Evolutionary conservation across 768 basidiomycete species (phyloP).

Genomic region (Tricholoma matsutake): DNA sequence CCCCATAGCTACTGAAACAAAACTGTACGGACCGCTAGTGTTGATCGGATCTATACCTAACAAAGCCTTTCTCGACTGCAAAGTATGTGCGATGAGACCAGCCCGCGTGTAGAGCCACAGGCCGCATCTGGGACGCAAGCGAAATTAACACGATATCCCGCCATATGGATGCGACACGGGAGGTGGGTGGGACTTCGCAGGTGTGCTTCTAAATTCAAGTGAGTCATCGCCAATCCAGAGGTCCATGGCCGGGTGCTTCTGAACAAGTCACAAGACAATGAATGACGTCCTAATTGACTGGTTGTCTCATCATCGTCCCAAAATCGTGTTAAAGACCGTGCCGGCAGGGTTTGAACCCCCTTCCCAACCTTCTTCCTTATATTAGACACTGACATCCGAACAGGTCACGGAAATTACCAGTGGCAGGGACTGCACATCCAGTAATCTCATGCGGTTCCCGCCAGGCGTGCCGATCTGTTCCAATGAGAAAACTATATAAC

Average conservation of each 20-base stretch:
- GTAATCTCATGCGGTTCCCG: constrained; percentile 15
- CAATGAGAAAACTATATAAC: constrained; percentile 24
- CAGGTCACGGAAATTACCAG: constrained; percentile 2
- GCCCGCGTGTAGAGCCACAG: background rate
- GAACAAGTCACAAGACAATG: constrained; percentile 14
- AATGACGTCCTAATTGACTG: constrained; percentile 11
- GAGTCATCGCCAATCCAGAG: background rate
- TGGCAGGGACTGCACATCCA: background rate
- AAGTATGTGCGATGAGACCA: background rate
- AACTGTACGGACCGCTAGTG: background rate
- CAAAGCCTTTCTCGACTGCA: background rate
- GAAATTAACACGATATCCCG: background rate
- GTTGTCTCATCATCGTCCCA: constrained; percentile 4
- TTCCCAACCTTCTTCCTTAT: constrained; percentile 12
- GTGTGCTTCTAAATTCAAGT: background rate
- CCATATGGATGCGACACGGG: background rate
- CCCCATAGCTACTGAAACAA: background rate
- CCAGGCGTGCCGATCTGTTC: constrained; percentile 10
- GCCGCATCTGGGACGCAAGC: background rate
- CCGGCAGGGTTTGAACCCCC: constrained; percentile 12
- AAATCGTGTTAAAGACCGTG: constrained; percentile 4
- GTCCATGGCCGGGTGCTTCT: background rate
- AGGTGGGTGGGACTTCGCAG: background rate
- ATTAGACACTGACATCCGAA: constrained; percentile 11
- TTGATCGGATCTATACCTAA: background rate